Percentiles rank a stretch among this genome's conserved stretches.
Conservation (phyloP, 2,329 filamentous ascomycete species). For the Phyllosticta citrichinensis region DNA sequence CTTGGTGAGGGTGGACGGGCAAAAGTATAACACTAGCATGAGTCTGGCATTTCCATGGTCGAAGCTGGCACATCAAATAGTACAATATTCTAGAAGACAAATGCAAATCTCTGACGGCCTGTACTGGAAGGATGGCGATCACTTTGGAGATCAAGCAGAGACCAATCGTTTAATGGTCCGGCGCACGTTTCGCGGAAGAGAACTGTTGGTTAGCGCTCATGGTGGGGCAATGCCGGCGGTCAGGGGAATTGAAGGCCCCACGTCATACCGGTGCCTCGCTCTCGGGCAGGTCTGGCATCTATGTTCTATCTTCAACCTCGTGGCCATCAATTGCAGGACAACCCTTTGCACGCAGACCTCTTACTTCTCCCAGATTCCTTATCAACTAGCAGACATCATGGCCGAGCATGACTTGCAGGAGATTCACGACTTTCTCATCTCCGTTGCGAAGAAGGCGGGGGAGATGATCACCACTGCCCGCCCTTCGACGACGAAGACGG, state of each 20-base stretch:
- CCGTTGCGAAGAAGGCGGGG: slow-evolving; percentile 36
- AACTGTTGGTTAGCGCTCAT: neutral
- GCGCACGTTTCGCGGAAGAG: neutral
- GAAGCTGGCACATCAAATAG: neutral
- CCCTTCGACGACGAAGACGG: slow-evolving; percentile 31
- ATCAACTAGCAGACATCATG: neutral
- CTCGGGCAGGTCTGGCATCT: no score
- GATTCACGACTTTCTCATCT: slow-evolving; percentile 39
- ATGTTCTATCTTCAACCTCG: no score
- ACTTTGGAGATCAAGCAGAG: no score
- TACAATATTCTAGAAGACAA: neutral
- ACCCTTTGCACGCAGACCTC: neutral
- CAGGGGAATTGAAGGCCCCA: neutral
- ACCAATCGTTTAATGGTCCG: neutral
- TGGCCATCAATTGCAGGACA: neutral
- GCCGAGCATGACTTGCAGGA: slow-evolving; percentile 34
- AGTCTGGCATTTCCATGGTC: neutral
- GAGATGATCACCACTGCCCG: slow-evolving; percentile 36
- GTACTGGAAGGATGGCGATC: neutral
- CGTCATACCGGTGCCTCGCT: no score
- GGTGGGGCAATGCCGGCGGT: neutral
- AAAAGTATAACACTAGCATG: neutral
- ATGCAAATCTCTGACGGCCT: neutral
- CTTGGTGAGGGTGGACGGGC: neutral
- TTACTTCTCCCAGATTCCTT: neutral